phyloP scores from a whole-genome alignment of 306 rosid species.

The Echinosophora koreensis region DNA sequence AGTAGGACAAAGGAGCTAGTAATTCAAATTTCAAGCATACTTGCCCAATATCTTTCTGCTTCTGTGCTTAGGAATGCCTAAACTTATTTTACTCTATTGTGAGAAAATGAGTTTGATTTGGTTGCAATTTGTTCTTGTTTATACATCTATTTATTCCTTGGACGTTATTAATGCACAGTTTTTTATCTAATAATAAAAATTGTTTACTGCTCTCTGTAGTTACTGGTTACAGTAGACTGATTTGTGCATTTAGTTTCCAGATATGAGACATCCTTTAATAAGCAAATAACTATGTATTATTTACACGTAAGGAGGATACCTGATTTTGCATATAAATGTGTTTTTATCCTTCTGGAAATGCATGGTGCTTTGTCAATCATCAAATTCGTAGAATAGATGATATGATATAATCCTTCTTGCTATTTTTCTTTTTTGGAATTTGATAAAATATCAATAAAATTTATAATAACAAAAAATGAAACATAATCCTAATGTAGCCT shows the following conservation, averaged over 20 bases:
- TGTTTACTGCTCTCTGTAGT: background rate
- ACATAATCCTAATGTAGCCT: background rate
- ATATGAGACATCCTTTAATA: background rate
- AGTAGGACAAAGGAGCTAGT: background rate
- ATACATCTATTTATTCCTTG: constrained; percentile 27
- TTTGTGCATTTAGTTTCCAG: constrained; percentile 3
- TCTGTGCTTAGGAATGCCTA: constrained; percentile 20
- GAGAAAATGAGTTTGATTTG: constrained; percentile 16
- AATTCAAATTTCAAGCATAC: constrained; percentile 26
- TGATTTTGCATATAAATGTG: background rate
- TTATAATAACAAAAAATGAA: background rate
- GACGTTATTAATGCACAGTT: constrained; percentile 3
- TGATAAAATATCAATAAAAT: background rate
- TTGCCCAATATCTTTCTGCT: constrained; percentile 15
- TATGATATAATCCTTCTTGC: background rate
- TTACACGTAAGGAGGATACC: background rate
- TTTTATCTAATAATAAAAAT: background rate
- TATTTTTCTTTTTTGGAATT: background rate
- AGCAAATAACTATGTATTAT: background rate
- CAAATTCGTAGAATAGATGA: background rate
- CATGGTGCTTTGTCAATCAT: background rate
- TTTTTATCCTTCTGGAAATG: background rate
- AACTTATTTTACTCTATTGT: background rate
- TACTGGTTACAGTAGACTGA: background rate
- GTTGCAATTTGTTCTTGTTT: constrained; percentile 20